Evolutionary conservation across 352 stramenopile genomes (phyloP), one percentile per base, ranked within the genome.

Genomic region (Phytophthora pistaciae): DNA sequence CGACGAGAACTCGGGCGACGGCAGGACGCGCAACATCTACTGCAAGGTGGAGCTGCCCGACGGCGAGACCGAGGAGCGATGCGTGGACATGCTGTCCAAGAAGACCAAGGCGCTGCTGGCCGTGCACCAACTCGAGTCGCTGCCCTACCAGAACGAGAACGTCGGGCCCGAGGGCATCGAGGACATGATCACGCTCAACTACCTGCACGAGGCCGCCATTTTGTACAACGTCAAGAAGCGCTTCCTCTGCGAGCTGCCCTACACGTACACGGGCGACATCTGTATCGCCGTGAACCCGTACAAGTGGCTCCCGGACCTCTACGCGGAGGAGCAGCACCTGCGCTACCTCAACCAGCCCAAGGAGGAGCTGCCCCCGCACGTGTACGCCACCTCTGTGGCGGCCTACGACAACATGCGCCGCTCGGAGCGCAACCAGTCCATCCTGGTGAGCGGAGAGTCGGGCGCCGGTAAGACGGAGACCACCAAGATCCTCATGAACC

Each of bases 271-370:
- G 29, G 96, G 96, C n/a, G 95, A 99, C 56, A 99, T 99, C 73
- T 95, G 98, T 53, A 98, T 99, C 68, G 97, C 97, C 2, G 90
- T 99, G 54, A 99, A 99, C 79, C 97, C 97, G n/a, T 99, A 98
- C 75, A 91, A 96, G 74, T 97, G 91, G 91, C 84, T 97, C 31
- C 81, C 85, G 0, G 87, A 96, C 46, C 75, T 97, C 13, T 98
- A 98, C 71, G 81, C 78, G 0, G 90, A 97, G 56, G 87, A 95
- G 56, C 72, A 85, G 56, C 85, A 96, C 55, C 63, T 81, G 16
- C 78, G 83, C 38, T 98, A 98, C 72, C 64, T 95, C 50, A 84
- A 88, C 48, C 70, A 87, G 29, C 84, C 85, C 49, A 88, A 88
- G 55, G 88, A 96, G 57, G 88, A 93, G 70, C 87, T 92, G 8